Conservation (phyloP, 495 filamentous ascomycete species). For the Hypomontagnella monticulosa region DNA sequence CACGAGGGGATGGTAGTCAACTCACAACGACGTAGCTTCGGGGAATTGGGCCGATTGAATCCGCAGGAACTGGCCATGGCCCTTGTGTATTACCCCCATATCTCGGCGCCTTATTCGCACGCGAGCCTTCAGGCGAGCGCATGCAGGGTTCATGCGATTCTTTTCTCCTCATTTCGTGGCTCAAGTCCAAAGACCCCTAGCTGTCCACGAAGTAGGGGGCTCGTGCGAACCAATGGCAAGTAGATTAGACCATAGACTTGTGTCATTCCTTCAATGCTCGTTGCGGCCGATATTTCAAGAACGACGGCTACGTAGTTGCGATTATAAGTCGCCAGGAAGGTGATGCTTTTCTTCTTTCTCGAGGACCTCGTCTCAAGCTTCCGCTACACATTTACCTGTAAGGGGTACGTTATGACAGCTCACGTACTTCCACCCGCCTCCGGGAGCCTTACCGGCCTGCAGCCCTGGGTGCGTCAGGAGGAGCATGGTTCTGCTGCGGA, state of each 20-base stretch:
- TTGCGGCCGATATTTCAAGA: not conserved
- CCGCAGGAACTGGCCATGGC: constrained; percentile 3
- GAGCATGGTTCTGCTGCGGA: constrained; percentile 22
- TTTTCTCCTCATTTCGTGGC: constrained; percentile 18
- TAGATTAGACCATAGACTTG: constrained; percentile 10
- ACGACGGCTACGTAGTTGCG: not conserved
- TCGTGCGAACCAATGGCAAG: constrained; percentile 23
- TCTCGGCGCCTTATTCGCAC: constrained; percentile 13
- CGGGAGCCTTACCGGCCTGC: constrained; percentile 29
- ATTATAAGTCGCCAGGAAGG: constrained; percentile 24
- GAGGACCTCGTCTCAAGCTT: constrained; percentile 3
- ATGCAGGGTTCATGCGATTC: constrained; percentile 19
- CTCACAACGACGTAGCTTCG: constrained; percentile 19
- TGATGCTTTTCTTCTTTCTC: constrained; percentile 12
- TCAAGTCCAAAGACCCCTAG: constrained; percentile 7
- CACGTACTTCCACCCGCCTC: constrained; percentile 25
- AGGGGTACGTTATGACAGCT: constrained; percentile 31
- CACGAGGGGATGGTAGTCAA: constrained; percentile 20
- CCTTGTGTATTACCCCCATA: constrained; percentile 28
- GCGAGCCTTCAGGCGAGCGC: constrained; percentile 8
- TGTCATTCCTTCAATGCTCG: constrained; percentile 18
- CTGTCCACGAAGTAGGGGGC: constrained; percentile 1
- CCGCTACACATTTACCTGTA: constrained; percentile 8
- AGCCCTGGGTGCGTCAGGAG: constrained; percentile 24
- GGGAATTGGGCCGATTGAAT: constrained; percentile 27